These are phyloP conservation scores for Arbutus unedo DNA, from an alignment of 148 eudicot genomes.

Conservation along the genomic window DNA sequence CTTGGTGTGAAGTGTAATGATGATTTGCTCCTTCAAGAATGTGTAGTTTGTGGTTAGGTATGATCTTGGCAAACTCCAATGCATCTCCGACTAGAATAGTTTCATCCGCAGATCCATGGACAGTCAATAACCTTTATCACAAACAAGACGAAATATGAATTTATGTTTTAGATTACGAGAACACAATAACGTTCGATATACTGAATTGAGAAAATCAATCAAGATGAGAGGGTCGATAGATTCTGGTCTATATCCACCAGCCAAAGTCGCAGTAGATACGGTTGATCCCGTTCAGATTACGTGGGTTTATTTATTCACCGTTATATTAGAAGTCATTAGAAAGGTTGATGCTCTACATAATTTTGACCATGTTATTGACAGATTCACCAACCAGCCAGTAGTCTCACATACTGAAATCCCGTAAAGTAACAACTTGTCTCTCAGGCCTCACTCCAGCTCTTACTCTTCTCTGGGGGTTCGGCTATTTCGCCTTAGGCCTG, in stretches of 20 bases:
- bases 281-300: too few species aligned
- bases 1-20: conserved; percentile 49
- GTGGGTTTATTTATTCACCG: too few species aligned
- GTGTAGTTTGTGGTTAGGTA: conserved; percentile 67
- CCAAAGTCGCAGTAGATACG: too few species aligned
- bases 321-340: too few species aligned
- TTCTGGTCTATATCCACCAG: not conserved
- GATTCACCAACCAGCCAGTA: too few species aligned
- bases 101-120: conserved; percentile 59
- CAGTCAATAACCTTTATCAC: conserved; percentile 55
- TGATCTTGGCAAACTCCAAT: conserved; percentile 59
- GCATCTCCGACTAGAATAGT: conserved; percentile 72
- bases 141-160: conserved; percentile 23
- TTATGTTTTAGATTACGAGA: conserved; percentile 5
- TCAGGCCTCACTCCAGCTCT: too few species aligned
- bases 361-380: too few species aligned
- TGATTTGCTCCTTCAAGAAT: conserved; percentile 73
- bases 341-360: too few species aligned
- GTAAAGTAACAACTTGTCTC: too few species aligned
- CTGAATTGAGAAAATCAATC: not conserved
- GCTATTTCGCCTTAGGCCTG: too few species aligned
- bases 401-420: too few species aligned
- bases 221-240: not conserved
- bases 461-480: too few species aligned
- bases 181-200: conserved; percentile 24